phyloP scores from a whole-genome alignment of 768 basidiomycete genomes.

The Hortiboletus flavorubellus region DNA sequence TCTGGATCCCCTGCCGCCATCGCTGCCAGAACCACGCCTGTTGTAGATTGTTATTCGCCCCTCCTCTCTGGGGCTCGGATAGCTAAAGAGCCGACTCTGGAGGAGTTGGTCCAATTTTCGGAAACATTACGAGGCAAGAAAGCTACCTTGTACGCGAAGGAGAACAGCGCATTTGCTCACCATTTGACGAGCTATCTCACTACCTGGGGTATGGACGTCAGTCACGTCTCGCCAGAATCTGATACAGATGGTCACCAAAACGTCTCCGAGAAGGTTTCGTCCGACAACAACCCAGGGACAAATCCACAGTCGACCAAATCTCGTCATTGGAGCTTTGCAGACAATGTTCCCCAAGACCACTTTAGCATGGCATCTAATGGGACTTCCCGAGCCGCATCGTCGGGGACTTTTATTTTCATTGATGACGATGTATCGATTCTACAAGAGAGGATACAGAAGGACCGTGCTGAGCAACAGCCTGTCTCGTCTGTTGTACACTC shows the following conservation, averaged over 20 bases:
- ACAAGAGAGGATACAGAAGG: constrained; percentile 65
- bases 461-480: constrained; percentile 52
- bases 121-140: constrained; percentile 81
- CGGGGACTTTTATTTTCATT: constrained; percentile 75
- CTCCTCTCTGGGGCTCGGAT: constrained; percentile 49
- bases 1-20: constrained; percentile 49
- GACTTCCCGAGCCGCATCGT: constrained; percentile 22
- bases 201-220: constrained; percentile 93
- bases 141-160: constrained; percentile 79
- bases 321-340: constrained; percentile 22
- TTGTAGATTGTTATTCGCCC: constrained; percentile 47
- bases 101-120: constrained; percentile 74
- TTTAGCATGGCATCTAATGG: constrained; percentile 18
- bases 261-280: constrained; percentile 14
- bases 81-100: constrained; percentile 71
- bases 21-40: constrained; percentile 37
- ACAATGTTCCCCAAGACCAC: constrained; percentile 21
- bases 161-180: constrained; percentile 86
- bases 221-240: constrained; percentile 65
- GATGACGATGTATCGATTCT: constrained; percentile 88
- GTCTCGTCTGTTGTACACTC: constrained; percentile 39
- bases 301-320: constrained; percentile 13
- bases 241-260: constrained; percentile 41
- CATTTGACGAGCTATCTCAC: constrained; percentile 92
- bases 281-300: constrained; percentile 4